Conservation (phyloP, 768 basidiomycete genomes). For the Mycena leptocephala region DNA sequence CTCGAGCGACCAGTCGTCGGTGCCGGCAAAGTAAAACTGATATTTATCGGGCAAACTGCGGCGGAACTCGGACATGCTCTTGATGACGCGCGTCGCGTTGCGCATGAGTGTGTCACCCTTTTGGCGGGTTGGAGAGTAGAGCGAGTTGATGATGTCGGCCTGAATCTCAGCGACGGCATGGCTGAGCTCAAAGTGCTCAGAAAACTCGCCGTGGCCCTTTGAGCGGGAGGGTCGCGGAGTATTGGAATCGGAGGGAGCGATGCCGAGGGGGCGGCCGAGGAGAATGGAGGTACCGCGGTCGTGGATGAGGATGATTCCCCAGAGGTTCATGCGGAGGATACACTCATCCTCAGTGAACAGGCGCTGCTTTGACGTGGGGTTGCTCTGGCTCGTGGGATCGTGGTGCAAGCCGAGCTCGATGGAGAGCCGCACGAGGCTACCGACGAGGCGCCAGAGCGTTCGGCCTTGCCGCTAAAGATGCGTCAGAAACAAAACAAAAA, state of each 20-base stretch:
- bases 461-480: slow-evolving; percentile 84
- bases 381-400: slow-evolving; percentile 80
- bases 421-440: slow-evolving; percentile 85
- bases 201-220: slow-evolving; percentile 67
- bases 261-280: slow-evolving; percentile 88
- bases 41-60: slow-evolving; percentile 81
- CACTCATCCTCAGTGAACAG: slow-evolving; percentile 85
- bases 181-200: slow-evolving; percentile 86
- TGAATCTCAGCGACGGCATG: slow-evolving; percentile 88
- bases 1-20: slow-evolving; percentile 81
- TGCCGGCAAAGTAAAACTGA: slow-evolving; percentile 84
- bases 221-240: slow-evolving; percentile 79
- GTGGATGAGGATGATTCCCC: slow-evolving; percentile 89
- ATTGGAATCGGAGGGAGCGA: slow-evolving; percentile 87
- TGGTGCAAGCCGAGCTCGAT: slow-evolving; percentile 92
- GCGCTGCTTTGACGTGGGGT: slow-evolving; percentile 54
- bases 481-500: slow-evolving; percentile 25
- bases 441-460: slow-evolving; percentile 90
- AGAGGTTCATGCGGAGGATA: slow-evolving; percentile 85
- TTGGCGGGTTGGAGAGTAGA: slow-evolving; percentile 85
- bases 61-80: slow-evolving; percentile 81
- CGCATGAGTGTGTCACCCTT: slow-evolving; percentile 80
- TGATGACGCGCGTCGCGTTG: slow-evolving; percentile 86
- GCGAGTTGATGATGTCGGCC: slow-evolving; percentile 90
- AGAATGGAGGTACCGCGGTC: slow-evolving; percentile 92